Base-by-base conservation (phyloP, 306 rosid species). In the Vachellia collinsii region DNA sequence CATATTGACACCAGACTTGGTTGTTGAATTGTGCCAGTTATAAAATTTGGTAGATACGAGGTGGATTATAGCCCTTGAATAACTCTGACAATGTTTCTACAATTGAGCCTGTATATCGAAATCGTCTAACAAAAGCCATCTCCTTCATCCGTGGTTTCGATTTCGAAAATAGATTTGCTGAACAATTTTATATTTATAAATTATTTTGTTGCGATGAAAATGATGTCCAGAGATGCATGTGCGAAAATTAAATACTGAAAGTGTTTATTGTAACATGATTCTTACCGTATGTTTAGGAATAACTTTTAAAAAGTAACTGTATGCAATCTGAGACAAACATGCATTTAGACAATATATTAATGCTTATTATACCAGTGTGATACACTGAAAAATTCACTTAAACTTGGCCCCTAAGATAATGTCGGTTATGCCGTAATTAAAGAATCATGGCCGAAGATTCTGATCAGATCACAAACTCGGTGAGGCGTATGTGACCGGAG, bases 401-500 rank as follows among this genome's bases (percentile, higher is more conserved):
- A 4, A 53, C 37, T 23, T 61, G 0, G 19, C 0, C 3, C 4
- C 11, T 13, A 34, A 65, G 17, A 65, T 37, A 65, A 14, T 38
- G 71, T 3, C 8, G 25, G 17, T n/a, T n/a, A 12, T 38, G 11
- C 23, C 16, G 41, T 19, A 10, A 69, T n/a, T 41, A 20, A 42
- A 5, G 11, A 38, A 66, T 13, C 73, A 4, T 41, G 16, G 13
- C 25, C 8, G 3, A 12, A 65, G 36, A 66, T 23, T 3, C 42
- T 72, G 16, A 10, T 3, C 11, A 8, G 83, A 64, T 80, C 67
- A 48, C 53, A 74, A 86, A 85, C 81, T 88, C 82, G 20, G 85
- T 81, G 77, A 80, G 83, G 68, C 47, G 5, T 85, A 81, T 76
- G 85, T 86, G 84, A 86, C 87, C 81, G 85, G n/a, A n/a, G n/a